Base-by-base conservation (phyloP, 169 alveolate species). In the Plasmodium adleri region DNA sequence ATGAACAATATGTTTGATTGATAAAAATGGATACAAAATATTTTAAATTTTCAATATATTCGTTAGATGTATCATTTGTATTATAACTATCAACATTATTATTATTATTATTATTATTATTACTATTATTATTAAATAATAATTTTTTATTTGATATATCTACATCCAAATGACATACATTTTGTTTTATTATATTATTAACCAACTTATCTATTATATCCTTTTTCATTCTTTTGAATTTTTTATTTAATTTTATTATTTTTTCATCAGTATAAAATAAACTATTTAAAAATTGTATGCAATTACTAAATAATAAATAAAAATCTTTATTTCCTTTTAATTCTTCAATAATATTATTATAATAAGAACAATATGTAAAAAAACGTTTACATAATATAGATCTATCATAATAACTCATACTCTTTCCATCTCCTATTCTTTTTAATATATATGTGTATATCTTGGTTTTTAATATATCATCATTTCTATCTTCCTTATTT, bases 201-300 rank as follows among this genome's bases (percentile, higher is more conserved):
- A 70, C 50, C 22, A 86, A 72, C 56, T 70, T 71, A 28, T 56
- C 43, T 47, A 86, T 71, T 15, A 66, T 67, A 64, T 68, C 56
- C n/a, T 59, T 70, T 64, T 86, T 86, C n/a, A 86, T n/a, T 45
- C 45, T 71, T 28, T 75, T 66, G 24, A 71, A 86, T 28, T 86
- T 86, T 20, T 49, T 45, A 4, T 56, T 72, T 60, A 22, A 22
- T 49, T 72, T 59, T 28, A 26, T 60, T 32, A 71, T 24, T 56
- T 71, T 86, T 12, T 86, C 87, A 67, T 86, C 47, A 59, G 78
- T 86, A 73, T 86, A 86, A 45, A 86, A 86, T n/a, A 86, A 52
- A 22, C 28, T 72, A 60, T 86, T 75, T 54, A 86, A 60, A 43
- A 66, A 86, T 12, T 26, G 24, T 47, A 86, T 20, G 24, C 92